phyloP scores from a whole-genome alignment of 2,329 filamentous ascomycete genomes.

The Hymenoscyphus scutula region DNA sequence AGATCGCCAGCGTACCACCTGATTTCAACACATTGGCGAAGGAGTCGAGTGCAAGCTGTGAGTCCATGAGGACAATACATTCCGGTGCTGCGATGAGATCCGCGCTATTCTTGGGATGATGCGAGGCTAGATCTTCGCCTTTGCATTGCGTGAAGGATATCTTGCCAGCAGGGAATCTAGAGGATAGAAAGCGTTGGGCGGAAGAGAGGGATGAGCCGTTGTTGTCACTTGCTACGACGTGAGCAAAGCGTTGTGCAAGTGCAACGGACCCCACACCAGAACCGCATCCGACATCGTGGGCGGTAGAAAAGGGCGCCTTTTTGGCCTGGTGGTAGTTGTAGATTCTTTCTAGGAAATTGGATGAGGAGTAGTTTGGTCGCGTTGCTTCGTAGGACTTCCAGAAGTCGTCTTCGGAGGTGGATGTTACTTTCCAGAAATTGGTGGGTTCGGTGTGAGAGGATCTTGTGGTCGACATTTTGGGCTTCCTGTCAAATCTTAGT shows the following conservation, averaged over 20 bases:
- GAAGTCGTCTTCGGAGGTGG: neutral
- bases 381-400: neutral
- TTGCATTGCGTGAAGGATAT: neutral
- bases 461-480: too few relatives aligned
- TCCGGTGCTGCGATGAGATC: neutral
- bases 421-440: neutral
- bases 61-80: neutral
- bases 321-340: neutral
- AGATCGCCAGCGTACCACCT: neutral
- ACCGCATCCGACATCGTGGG: conserved; percentile 1
- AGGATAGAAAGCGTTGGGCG: neutral
- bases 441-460: neutral
- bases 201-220: neutral
- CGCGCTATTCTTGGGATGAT: neutral
- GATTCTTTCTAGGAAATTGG: neutral
- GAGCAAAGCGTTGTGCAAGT: neutral
- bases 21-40: neutral
- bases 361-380: neutral
- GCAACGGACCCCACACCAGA: neutral
- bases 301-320: neutral
- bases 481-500: too few relatives aligned
- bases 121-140: neutral
- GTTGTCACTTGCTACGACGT: neutral
- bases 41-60: neutral
- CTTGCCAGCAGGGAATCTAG: neutral